Evolutionary conservation across 495 filamentous ascomycete species (phyloP).

Genomic region (Talaromyces stipitatus): DNA sequence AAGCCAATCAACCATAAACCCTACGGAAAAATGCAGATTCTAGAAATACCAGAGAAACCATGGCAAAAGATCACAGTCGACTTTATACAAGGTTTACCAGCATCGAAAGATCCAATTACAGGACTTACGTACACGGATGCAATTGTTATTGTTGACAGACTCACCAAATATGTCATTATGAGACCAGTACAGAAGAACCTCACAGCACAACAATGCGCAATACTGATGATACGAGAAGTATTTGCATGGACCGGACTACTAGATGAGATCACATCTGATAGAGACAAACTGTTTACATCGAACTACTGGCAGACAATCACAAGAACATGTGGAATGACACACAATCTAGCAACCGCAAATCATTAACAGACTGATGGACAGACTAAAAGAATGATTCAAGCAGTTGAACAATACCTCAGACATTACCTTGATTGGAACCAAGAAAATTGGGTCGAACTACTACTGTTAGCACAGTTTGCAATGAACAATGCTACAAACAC

Average conservation of each 20-base stretch:
- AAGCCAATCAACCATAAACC: background rate
- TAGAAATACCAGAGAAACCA: constrained; percentile 3
- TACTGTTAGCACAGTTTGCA: too few relatives aligned
- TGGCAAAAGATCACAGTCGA: constrained; percentile 15
- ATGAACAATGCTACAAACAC: too few relatives aligned
- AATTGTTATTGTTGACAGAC: constrained; percentile 5
- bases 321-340: too few relatives aligned
- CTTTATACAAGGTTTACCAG: constrained; percentile 10
- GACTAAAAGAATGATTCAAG: too few relatives aligned
- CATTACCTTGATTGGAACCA: too few relatives aligned
- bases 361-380: too few relatives aligned
- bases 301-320: constrained; percentile 3
- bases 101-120: background rate
- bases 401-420: too few relatives aligned
- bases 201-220: background rate
- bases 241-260: background rate
- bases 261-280: constrained; percentile 6
- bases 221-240: background rate
- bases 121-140: background rate
- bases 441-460: too few relatives aligned
- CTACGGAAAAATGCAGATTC: constrained; percentile 11
- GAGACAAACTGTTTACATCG: constrained; percentile 9
- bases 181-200: background rate
- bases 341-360: too few relatives aligned
- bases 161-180: constrained; percentile 8